Base-by-base conservation (phyloP, 768 basidiomycete genomes). In the Pleurotus eryngii region DNA sequence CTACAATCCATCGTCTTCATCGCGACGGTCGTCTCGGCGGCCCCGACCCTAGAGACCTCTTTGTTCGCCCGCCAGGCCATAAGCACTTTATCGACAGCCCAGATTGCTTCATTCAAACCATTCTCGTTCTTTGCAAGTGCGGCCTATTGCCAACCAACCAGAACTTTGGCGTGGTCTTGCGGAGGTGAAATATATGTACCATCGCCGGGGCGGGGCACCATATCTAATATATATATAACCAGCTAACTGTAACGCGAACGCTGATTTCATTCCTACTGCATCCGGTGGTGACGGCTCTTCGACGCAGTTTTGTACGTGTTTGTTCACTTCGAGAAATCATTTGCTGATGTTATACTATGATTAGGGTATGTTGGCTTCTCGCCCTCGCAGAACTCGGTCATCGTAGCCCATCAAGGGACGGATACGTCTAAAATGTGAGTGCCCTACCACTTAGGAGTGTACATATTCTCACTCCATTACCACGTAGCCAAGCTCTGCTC, bases 41-140 rank as follows among this genome's bases (percentile, higher is more conserved):
- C 49, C 26, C 48, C 55, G 15, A 60, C 62, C 5, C 53, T 35
- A 35, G 30, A 35, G 30, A 35, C 63, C 43, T 56, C 69, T 2
- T 1, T 47, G 7, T n/a, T 57, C 24, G 46, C 61, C 5, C 67
- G 72, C 26, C 74, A 73, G 57, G 61, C 66, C 30, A 77, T 79
- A 61, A 73, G 72, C 0, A 47, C 76, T 8, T 66, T 82, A 42
- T 65, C 72, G 6, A 59, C 71, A 5, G 15, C 73, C 0, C 77
- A 81, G 62, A 76, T 84, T n/a, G 59, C 69, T 7, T 27, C 64
- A 7, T 84, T 74, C 65, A 76, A 66, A 35, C 74, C 81, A 1
- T 85, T 76, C 65, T 72, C 81, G 0, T 67, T 66, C 56, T 83
- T 77, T 56, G 82, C 84, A 0, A 76, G 77, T 45, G 64, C 83